These are phyloP conservation scores for Ophiostoma sp. DNA, from an alignment of 2,329 filamentous ascomycete species.

Conservation along the genomic window DNA sequence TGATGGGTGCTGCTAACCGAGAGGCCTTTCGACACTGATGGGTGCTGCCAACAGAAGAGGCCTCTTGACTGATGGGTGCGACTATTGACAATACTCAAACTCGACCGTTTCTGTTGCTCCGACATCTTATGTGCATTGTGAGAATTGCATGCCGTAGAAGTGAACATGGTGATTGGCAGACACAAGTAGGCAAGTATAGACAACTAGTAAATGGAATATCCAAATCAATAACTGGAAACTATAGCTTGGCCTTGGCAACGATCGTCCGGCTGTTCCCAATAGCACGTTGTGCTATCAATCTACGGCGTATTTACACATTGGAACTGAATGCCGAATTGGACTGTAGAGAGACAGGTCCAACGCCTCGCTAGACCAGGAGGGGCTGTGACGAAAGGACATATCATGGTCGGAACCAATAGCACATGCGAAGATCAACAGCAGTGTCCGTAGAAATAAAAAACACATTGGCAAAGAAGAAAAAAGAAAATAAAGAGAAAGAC, in stretches of 20 bases:
- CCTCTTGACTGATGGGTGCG: too few species aligned
- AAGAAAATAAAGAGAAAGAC: neutral
- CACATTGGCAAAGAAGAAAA: neutral
- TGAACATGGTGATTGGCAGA: neutral
- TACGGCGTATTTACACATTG: neutral
- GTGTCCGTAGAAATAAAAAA: neutral
- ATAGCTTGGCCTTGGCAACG: slow-evolving; percentile 3
- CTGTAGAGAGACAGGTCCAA: neutral
- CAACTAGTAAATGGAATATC: neutral
- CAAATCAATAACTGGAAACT: neutral
- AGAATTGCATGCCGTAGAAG: neutral
- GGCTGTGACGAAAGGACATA: neutral
- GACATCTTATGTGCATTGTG: neutral
- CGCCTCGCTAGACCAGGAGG: neutral
- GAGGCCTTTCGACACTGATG: neutral
- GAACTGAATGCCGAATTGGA: neutral
- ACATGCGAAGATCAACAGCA: neutral
- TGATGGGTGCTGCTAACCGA: too few species aligned
- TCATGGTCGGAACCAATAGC: neutral
- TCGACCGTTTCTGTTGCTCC: neutral
- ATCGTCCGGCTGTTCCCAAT: neutral
- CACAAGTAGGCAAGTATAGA: neutral
- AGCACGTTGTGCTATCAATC: neutral
- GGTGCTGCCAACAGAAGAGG: too few species aligned
- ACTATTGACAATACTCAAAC: neutral